Percentiles rank a stretch among this genome's conserved stretches.
Conservation (phyloP, 805 yeast genomes). For the Saccharomycopsis sp. region DNA sequence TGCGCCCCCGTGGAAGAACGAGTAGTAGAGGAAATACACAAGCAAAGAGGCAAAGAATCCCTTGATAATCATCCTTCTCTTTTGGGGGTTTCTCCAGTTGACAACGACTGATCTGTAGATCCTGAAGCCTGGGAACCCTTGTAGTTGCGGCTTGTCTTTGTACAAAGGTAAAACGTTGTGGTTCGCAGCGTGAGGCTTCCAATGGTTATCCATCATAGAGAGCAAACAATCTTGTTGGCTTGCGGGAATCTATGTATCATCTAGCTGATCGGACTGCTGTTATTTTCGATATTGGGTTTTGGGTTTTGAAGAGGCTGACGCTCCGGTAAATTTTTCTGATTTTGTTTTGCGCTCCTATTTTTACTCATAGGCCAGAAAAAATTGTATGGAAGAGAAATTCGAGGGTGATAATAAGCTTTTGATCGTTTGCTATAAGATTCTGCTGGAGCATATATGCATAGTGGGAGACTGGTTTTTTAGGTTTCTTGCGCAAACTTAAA, state of each 20-base stretch:
- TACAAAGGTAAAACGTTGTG: not conserved
- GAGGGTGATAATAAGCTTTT: too few species aligned
- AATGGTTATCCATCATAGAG: not conserved
- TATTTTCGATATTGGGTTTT: not conserved
- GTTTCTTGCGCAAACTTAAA: too few species aligned
- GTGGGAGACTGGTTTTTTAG: too few species aligned
- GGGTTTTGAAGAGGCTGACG: not conserved
- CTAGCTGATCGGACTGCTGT: too few species aligned
- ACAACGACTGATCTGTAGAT: not conserved
- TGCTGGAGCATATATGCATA: too few species aligned
- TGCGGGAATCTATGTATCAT: too few species aligned
- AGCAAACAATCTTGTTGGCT: not conserved
- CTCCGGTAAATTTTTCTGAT: not conserved
- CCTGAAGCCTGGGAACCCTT: not conserved
- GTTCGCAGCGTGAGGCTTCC: not conserved
- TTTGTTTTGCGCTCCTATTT: not conserved
- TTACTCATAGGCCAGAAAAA: not conserved
- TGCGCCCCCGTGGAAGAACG: not conserved
- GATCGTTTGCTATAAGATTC: too few species aligned
- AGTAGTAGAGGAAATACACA: not conserved
- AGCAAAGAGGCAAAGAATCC: not conserved
- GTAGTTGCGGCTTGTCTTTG: constrained; percentile 1
- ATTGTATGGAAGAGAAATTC: too few species aligned
- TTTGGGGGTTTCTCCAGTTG: not conserved
- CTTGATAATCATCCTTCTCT: not conserved